Base-by-base conservation (phyloP, 306 rosid genomes). In the Ormosia semicastrata region DNA sequence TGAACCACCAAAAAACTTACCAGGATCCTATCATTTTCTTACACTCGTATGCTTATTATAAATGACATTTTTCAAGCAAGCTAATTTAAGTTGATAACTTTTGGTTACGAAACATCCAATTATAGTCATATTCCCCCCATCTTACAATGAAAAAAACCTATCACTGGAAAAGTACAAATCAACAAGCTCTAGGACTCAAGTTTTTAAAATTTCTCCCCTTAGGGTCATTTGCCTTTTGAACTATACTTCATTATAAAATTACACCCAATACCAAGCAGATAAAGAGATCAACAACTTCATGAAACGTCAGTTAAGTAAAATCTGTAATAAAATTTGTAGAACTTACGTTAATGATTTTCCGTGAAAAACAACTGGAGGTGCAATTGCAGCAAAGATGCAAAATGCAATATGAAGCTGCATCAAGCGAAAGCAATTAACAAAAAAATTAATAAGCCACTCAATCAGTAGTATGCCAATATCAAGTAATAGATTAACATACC, bases 271-370 rank as follows among this genome's bases (percentile, higher is more conserved):
- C 68, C 41, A 32, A 64, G 71, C 37, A 56, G 44, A 71, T 18
- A 83, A 47, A 71, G 15, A 68, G 57, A 77, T 13, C n/a, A 76
- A 80, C 66, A 39, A 49, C 73, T 30, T 37, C 43, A 66, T 49
- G 43, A 36, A 78, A 68, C n/a, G 62, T 36, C 30, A 34, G 53
- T 62, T 53, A 30, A 29, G 18, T 8, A 62, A 76, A 75, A 59
- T 15, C 70, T 33, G 53, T 18, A 59, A 62, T 43, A 75, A 34
- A 36, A 40, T 17, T 40, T 12, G 70, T 4, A 73, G 65, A 65
- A 86, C 98, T 93, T 92, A 93, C 99, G 99, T 90, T 81, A 95
- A 89, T 68, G 99, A 95, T 84, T 82, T 88, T 64, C 99, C 99
- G 62, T 92, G 97, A 70, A 95, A 95, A 88, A 95, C 99, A 81